Evolutionary conservation across 2,329 filamentous ascomycete species (phyloP).

Genomic region (Aaosphaeria arxii): DNA sequence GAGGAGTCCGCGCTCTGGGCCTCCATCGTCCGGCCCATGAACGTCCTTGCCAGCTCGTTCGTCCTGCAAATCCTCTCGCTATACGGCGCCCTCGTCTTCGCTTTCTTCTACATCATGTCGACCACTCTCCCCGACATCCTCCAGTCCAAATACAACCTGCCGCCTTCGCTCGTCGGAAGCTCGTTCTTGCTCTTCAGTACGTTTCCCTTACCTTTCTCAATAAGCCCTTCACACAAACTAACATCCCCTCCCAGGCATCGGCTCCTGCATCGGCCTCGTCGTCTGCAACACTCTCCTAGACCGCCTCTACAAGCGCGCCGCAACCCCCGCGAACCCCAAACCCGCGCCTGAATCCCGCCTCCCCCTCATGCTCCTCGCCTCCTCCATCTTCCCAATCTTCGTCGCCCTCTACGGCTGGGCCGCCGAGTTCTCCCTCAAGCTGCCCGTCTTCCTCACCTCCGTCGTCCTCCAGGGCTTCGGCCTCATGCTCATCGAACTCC

Average conservation of each 20-base stretch:
- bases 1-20: constrained; percentile 9
- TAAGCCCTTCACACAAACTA: not conserved
- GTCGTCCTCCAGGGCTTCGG: constrained; percentile 47
- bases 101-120: constrained; percentile 47
- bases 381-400: constrained; percentile 45
- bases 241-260: constrained; percentile 37
- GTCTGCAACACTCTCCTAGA: constrained; percentile 54
- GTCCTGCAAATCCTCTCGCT: constrained; percentile 54
- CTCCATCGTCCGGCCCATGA: constrained; percentile 40
- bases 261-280: constrained; percentile 47
- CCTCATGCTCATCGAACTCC: constrained; percentile 48
- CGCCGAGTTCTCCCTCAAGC: constrained; percentile 43
- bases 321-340: not conserved
- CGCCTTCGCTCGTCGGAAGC: constrained; percentile 51
- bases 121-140: constrained; percentile 46
- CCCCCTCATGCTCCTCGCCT: constrained; percentile 50
- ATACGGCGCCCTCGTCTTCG: constrained; percentile 42
- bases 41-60: constrained; percentile 47
- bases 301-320: constrained; percentile 46
- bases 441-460: constrained; percentile 43
- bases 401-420: constrained; percentile 53
- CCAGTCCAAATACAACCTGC: constrained; percentile 40
- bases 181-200: constrained; percentile 56
- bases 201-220: constrained; percentile 3
- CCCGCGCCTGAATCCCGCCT: constrained; percentile 50